These are phyloP conservation scores for Ambrosia hybrid DNA, from an alignment of 140 eudicot species.

Conservation along the genomic window DNA sequence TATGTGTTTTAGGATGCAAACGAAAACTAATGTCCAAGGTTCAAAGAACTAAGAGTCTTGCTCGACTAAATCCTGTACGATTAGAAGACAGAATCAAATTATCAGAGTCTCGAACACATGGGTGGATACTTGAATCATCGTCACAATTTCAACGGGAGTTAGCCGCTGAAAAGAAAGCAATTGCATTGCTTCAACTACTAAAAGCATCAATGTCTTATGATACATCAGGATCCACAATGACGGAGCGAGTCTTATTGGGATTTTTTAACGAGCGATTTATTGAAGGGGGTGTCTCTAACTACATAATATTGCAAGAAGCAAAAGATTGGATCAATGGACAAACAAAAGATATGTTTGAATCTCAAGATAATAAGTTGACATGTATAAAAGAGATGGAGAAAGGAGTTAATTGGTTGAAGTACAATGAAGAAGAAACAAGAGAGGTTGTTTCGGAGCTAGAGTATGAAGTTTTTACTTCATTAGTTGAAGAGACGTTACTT, in stretches of 20 bases:
- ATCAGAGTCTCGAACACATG: slow-evolving; percentile 27
- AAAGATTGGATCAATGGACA: slow-evolving; percentile 66
- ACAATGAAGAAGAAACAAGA: slow-evolving; percentile 36
- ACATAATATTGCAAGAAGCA: slow-evolving; percentile 38
- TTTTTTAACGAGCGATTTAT: slow-evolving; percentile 50
- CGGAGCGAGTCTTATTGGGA: slow-evolving; percentile 48
- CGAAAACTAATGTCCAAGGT: slow-evolving; percentile 49
- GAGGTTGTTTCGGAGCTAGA: slow-evolving; percentile 53
- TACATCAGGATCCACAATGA: slow-evolving; percentile 27
- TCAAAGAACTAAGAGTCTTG: slow-evolving; percentile 38
- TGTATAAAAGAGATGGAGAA: slow-evolving; percentile 65
- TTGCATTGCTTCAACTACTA: slow-evolving; percentile 44
- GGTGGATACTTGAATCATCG: slow-evolving; percentile 21
- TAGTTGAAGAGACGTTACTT: slow-evolving; percentile 55
- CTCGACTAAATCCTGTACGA: slow-evolving; percentile 53
- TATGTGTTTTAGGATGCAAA: slow-evolving; percentile 43
- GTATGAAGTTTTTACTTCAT: slow-evolving; percentile 44
- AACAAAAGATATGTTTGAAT: slow-evolving; percentile 29
- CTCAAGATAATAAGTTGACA: slow-evolving; percentile 47
- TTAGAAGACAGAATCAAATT: slow-evolving; percentile 49
- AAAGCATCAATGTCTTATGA: slow-evolving; percentile 39
- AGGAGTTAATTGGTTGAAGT: slow-evolving; percentile 42
- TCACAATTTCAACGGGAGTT: not conserved
- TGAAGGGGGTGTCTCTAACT: slow-evolving; percentile 23
- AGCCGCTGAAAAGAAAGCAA: slow-evolving; percentile 36